phyloP scores from a whole-genome alignment of 306 rosid species.

The Delonix regia region DNA sequence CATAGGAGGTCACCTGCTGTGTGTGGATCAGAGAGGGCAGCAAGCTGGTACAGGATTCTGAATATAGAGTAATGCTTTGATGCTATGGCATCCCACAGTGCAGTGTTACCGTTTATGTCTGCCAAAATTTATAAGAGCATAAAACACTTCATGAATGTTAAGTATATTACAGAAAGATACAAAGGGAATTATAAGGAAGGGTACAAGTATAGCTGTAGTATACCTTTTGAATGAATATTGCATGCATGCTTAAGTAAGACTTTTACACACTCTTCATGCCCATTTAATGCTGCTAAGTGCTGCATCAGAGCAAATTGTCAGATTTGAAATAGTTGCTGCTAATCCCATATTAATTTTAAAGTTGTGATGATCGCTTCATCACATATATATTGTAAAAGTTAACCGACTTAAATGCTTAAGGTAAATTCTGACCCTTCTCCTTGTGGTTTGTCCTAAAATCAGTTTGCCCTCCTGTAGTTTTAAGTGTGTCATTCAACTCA shows the following conservation, averaged over 20 bases:
- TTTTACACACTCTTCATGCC: slow-evolving; percentile 74
- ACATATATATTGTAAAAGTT: too few relatives aligned
- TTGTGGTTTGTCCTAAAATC: too few relatives aligned
- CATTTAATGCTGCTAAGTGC: slow-evolving; percentile 84
- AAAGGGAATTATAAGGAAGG: neutral
- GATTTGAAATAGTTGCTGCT: slow-evolving; percentile 3
- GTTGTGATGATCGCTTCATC: neutral
- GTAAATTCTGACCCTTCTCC: too few relatives aligned
- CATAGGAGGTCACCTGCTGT: slow-evolving; percentile 64
- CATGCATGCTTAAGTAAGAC: slow-evolving; percentile 70
- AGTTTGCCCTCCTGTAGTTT: too few relatives aligned
- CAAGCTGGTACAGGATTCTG: slow-evolving; percentile 58
- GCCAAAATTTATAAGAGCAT: slow-evolving; percentile 33
- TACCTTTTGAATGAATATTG: slow-evolving; percentile 67
- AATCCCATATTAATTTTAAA: neutral
- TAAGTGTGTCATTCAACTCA: too few relatives aligned
- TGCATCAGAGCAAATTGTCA: slow-evolving; percentile 38
- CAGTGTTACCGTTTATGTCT: slow-evolving; percentile 73
- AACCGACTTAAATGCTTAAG: too few relatives aligned
- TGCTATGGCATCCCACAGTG: slow-evolving; percentile 77
- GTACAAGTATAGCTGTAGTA: neutral
- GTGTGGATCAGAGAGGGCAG: slow-evolving; percentile 56
- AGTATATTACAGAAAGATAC: neutral
- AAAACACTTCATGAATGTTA: neutral
- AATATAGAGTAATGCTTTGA: slow-evolving; percentile 69